Evolutionary conservation across 2,329 filamentous ascomycete genomes (phyloP).

Genomic region (Orbilia ellipsospora): DNA sequence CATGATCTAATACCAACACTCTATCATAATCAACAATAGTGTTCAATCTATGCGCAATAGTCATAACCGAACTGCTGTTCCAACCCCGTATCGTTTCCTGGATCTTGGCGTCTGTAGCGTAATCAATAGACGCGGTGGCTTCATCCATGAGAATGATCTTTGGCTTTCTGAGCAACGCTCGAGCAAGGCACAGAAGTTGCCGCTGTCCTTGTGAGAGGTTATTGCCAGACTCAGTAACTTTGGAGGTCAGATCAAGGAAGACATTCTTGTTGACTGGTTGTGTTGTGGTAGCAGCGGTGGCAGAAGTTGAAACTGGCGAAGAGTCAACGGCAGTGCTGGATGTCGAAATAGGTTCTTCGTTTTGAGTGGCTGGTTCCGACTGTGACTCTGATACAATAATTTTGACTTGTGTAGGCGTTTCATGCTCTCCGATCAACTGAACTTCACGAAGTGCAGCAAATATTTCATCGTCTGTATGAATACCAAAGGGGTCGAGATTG

Average conservation of each 20-base stretch:
- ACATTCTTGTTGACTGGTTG: conserved; percentile 88
- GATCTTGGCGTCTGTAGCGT: conserved; percentile 93
- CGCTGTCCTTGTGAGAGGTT: conserved; percentile 97
- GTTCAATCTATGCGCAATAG: conserved; percentile 93
- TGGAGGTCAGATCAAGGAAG: conserved; percentile 85
- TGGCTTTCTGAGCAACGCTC: conserved; percentile 89
- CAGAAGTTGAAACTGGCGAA: conserved; percentile 58
- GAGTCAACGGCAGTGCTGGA: conserved; percentile 26
- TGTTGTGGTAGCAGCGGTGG: conserved; percentile 59
- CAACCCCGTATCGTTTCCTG: conserved; percentile 96
- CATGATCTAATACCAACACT: conserved; percentile 92
- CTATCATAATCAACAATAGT: conserved; percentile 99
- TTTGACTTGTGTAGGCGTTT: conserved; percentile 58
- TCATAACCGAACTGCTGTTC: conserved; percentile 87
- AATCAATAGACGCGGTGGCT: conserved; percentile 96
- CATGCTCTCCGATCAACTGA: conserved; percentile 76
- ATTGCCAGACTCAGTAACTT: conserved; percentile 87
- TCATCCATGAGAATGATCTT: conserved; percentile 99
- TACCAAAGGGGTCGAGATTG: conserved; percentile 90
- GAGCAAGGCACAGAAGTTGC: conserved; percentile 90
- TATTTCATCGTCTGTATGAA: conserved; percentile 90
- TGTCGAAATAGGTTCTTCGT: conserved; percentile 56
- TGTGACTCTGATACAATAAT: conserved; percentile 56
- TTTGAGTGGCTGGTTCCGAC: conserved; percentile 56
- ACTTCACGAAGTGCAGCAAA: conserved; percentile 87